Evolutionary conservation across 139 green algal genomes (phyloP), one percentile per base, ranked within the genome.

Genomic region (Chloropicon primus): DNA sequence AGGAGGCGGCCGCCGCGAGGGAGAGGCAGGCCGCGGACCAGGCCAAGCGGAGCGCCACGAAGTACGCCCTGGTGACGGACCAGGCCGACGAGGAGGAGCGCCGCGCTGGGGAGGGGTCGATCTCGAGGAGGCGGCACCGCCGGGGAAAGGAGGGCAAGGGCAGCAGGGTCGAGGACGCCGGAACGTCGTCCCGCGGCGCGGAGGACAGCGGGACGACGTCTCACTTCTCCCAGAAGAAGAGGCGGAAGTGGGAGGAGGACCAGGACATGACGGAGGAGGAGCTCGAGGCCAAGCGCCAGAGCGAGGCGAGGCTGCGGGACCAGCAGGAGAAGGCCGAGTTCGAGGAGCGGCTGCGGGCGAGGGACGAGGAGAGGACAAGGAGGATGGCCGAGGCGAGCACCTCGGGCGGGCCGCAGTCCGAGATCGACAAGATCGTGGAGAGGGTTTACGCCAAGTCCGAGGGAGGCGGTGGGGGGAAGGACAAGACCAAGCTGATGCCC

Each of bases 261-360:
- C 79, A 80, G 2, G 75, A 74, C 0, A 73, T 53, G 21, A 92
- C 87, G 90, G 88, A 94, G 81, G 87, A 93, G 82, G 88, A 91
- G 2, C 81, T 83, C 17, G 84, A 88, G 53, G 82, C 83, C 26
- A 79, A 80, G 1, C 74, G 86, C 21, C 25, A 26, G 53, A 71
- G 10, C 10, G 41, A 62, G 25, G 53, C 53, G 25, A 23, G 22
- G 71, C 5, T 41, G 22, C 5, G 26, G 27, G 76, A 89, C 62
- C 81, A 77, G 24, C 25, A 29, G 72, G 91, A 95, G 83, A 94
- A 92, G 74, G 88, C 88, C 72, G 93, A 94, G 80, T 97, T 98
- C 89, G 94, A 97, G 86, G 88, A 85, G 72, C 82, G 93, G 54
- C 86, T 89, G 2, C 74, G 78, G 29, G 81, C 82, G 53, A 76